Percentiles rank a stretch among this genome's conserved stretches.
Evolutionary conservation across 805 yeast genomes (phyloP).

Genomic region (Yarrowia hollandica): DNA sequence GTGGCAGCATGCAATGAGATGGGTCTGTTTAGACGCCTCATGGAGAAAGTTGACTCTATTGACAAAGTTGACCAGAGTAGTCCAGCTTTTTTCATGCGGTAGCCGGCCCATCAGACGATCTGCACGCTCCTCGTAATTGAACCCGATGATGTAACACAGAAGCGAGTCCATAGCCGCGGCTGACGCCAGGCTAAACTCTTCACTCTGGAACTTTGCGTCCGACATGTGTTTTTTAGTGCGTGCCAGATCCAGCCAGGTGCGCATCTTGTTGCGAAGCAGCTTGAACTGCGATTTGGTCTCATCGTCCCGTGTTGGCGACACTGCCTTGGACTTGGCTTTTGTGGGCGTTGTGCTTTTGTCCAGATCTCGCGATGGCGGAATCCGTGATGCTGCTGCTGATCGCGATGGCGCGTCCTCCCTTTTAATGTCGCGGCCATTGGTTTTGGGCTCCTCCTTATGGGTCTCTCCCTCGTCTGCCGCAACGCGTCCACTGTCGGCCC

Average conservation of each 20-base stretch:
- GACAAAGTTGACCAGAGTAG: constrained; percentile 40
- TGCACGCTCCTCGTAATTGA: constrained; percentile 45
- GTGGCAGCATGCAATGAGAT: constrained; percentile 39
- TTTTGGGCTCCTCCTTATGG: too few relatives aligned
- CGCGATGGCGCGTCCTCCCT: neutral
- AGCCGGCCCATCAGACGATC: constrained; percentile 36
- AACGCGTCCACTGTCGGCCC: too few relatives aligned
- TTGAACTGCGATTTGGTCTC: constrained; percentile 9
- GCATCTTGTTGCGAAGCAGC: constrained; percentile 14
- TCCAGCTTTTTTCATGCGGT: constrained; percentile 43
- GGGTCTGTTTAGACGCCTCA: constrained; percentile 35
- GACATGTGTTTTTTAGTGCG: constrained; percentile 45
- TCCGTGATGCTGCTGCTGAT: neutral
- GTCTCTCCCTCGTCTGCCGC: neutral
- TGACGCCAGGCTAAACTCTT: constrained; percentile 40
- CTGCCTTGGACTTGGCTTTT: neutral
- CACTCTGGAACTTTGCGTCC: constrained; percentile 40
- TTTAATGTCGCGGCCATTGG: neutral
- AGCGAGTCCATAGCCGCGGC: constrained; percentile 45
- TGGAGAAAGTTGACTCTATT: constrained; percentile 37
- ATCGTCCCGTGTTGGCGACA: neutral
- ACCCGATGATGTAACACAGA: constrained; percentile 43
- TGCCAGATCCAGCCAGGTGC: constrained; percentile 44
- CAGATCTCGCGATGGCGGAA: neutral
- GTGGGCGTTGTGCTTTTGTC: constrained; percentile 7